Percentiles rank a stretch among this genome's conserved stretches.
Conservation (phyloP, 2,329 filamentous ascomycete species). For the Trichoderma breve region DNA sequence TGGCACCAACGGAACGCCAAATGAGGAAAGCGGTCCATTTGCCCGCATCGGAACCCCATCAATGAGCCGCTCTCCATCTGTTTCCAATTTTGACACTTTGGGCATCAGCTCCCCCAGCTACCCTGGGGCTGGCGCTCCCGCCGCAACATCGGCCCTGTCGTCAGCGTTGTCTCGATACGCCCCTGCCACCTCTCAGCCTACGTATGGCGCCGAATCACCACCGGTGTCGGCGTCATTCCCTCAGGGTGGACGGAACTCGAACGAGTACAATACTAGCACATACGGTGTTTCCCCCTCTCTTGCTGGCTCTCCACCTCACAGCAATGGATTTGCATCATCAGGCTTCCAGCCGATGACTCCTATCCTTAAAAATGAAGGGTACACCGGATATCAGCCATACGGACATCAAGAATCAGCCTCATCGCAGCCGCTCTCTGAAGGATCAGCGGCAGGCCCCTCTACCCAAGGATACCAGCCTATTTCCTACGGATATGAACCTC, state of each 20-base stretch:
- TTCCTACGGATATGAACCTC: slow-evolving; percentile 51
- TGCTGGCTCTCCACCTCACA: slow-evolving; percentile 21
- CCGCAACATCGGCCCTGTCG: slow-evolving; percentile 33
- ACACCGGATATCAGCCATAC: slow-evolving; percentile 31
- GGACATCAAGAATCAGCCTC: slow-evolving; percentile 21
- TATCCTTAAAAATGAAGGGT: slow-evolving; percentile 2
- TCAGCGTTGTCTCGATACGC: slow-evolving; percentile 39
- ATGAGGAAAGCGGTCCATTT: slow-evolving; percentile 74
- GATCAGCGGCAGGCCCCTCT: slow-evolving; percentile 21
- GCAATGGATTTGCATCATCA: slow-evolving; percentile 25
- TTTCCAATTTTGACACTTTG: slow-evolving; percentile 71
- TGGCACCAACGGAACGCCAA: slow-evolving; percentile 60
- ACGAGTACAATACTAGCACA: slow-evolving; percentile 33
- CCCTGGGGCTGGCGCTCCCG: slow-evolving; percentile 32
- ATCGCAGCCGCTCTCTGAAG: not conserved
- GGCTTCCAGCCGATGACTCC: slow-evolving; percentile 30
- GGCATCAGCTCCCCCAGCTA: slow-evolving; percentile 48
- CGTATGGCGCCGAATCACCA: slow-evolving; percentile 44
- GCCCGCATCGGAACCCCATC: slow-evolving; percentile 73
- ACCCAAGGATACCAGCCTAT: slow-evolving; percentile 42
- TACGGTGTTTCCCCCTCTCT: slow-evolving; percentile 37
- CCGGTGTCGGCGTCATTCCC: slow-evolving; percentile 44
- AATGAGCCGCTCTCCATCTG: slow-evolving; percentile 71
- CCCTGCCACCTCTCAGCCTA: slow-evolving; percentile 26
- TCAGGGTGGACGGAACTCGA: slow-evolving; percentile 29